Conservation (phyloP, 192 early-diverging fungal genomes). For the Coemansia sp. region DNA sequence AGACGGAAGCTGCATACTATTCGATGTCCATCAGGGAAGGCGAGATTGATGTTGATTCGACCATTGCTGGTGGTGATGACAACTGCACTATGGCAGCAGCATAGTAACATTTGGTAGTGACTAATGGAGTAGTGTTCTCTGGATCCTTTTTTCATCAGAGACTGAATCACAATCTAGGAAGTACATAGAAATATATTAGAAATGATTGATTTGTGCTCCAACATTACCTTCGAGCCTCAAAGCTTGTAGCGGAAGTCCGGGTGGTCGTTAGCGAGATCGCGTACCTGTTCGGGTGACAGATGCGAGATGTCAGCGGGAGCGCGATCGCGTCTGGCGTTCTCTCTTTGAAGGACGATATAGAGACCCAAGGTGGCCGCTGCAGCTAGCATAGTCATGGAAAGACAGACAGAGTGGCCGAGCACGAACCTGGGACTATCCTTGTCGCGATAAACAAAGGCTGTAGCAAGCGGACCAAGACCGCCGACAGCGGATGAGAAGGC, state of each 20-base stretch:
- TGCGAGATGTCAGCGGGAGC: constrained; percentile 12
- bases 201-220: too few species aligned
- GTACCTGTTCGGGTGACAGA: constrained; percentile 23
- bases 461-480: constrained; percentile 44
- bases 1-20: constrained; percentile 47
- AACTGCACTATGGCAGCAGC: not conserved
- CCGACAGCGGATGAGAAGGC: constrained; percentile 40
- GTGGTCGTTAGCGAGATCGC: constrained; percentile 46
- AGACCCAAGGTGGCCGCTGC: constrained; percentile 20
- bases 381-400: constrained; percentile 30
- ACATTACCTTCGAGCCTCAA: too few species aligned
- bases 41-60: constrained; percentile 13
- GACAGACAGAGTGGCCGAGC: constrained; percentile 45
- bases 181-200: too few species aligned
- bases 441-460: constrained; percentile 52
- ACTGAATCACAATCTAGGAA: too few species aligned
- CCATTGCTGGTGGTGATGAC: not conserved
- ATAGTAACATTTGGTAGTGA: not conserved
- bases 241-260: constrained; percentile 49
- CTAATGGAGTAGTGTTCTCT: too few species aligned
- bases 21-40: constrained; percentile 44
- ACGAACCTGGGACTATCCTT: constrained; percentile 30
- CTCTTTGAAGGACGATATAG: constrained; percentile 12
- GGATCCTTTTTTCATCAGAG: too few species aligned
- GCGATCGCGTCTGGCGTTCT: constrained; percentile 37